Percentiles rank a stretch among this genome's conserved stretches.
phyloP scores from a whole-genome alignment of 2,329 filamentous ascomycete species.

The Botrytis sinoallii region DNA sequence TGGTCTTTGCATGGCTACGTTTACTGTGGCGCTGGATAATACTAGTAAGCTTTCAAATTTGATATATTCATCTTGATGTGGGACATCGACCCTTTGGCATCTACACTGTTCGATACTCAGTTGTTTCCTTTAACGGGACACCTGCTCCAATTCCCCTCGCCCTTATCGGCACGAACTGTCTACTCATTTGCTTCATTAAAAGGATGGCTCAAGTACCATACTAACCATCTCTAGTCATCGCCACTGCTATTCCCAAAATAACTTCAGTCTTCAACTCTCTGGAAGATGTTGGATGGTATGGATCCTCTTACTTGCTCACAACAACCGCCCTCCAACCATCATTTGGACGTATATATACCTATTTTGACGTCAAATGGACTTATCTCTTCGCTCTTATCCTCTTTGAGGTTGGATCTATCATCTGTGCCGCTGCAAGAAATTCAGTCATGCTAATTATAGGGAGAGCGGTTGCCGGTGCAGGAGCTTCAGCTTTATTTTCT shows the following conservation, averaged over 20 bases:
- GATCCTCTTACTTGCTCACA: slow-evolving; percentile 41
- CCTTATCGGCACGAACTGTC: background rate
- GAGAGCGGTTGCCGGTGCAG: slow-evolving; percentile 39
- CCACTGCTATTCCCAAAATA: slow-evolving; percentile 44
- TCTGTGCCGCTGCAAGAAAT: slow-evolving; percentile 39
- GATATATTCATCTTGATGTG: background rate
- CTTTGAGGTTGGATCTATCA: slow-evolving; percentile 40
- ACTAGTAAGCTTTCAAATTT: slow-evolving; percentile 32
- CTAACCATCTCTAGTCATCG: slow-evolving; percentile 22
- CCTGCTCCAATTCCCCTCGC: background rate
- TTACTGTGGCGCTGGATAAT: slow-evolving; percentile 36
- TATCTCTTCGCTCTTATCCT: slow-evolving; percentile 36
- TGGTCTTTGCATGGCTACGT: slow-evolving; percentile 46
- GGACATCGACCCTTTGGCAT: background rate
- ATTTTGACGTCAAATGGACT: slow-evolving; percentile 38
- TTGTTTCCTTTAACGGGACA: background rate
- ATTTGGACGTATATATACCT: slow-evolving; percentile 39
- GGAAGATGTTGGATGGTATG: slow-evolving; percentile 42
- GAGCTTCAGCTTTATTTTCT: slow-evolving; percentile 38
- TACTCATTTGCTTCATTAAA: background rate
- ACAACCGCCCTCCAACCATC: slow-evolving; percentile 39
- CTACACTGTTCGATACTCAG: background rate
- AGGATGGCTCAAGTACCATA: background rate
- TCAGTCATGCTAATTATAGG: slow-evolving; percentile 40
- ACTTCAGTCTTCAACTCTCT: slow-evolving; percentile 41